Evolutionary conservation across 148 eudicot species (phyloP), one percentile per base, ranked within the genome.

Genomic region (Polygonum aviculare): DNA sequence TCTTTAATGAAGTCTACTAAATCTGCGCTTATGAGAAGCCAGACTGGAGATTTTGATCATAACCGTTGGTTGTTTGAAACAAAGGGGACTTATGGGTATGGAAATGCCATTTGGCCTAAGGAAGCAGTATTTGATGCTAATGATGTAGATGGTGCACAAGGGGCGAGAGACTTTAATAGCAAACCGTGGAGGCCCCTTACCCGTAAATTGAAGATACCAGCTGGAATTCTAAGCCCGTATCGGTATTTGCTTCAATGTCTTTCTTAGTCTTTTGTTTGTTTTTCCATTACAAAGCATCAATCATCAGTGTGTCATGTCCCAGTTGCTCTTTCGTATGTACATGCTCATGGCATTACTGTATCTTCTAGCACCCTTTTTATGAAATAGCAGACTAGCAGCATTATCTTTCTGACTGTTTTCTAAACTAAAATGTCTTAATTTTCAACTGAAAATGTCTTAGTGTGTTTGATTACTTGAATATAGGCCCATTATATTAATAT

Each of bases 171-270:
- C 11, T 77, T 93, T 74, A 82, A 82, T 76, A 87, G 74, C 85
- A 93, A 89, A 81, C 98, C 98, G 4, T 93, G 96, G 96, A 89
- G 92, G 83, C 98, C 96, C 38, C 91, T 93, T 65, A 91, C 98
- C 3, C 89, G 98, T 36, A 93, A 91, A 80, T 57, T 93, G 38
- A 89, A 83, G 86, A 91, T 93, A 76, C 92, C 89, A 21, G 96
- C 96, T 81, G 98, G 89, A 51, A 60, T 93, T 82, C 84, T 93
- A 71, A 93, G 96, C 75, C 96, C 98, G 55, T 93, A 93, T 60
- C 78, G 98, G 96, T 93, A 83, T 67, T 67, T 63, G 10, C 80
- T 57, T 54, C 19, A 41, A 3, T 19, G 41, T 50, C 50, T 40
- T 18, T 50, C 50, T 40, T 18, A 75, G 5, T 9, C 12, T 12